Evolutionary conservation across 2,329 filamentous ascomycete genomes (phyloP).

Genomic region (Pseudopyrenochaeta lycopersici): DNA sequence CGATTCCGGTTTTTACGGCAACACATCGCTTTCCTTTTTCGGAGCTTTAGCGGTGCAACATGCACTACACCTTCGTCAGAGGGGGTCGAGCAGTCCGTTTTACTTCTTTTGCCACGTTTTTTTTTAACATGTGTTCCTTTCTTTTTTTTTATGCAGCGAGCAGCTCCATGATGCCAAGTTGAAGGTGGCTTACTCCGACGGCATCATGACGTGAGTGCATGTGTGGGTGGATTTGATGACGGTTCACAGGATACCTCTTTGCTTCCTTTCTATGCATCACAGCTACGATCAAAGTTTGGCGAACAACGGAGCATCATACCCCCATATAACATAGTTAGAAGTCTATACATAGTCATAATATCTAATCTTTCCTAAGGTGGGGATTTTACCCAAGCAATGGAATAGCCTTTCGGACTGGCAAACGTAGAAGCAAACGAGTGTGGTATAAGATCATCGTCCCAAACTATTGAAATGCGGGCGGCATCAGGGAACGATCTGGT

Average conservation of each 20-base stretch:
- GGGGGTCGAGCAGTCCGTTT: not conserved
- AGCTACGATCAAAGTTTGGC: not conserved
- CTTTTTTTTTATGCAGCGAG: not conserved
- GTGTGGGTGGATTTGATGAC: conserved; percentile 8
- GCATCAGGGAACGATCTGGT: not conserved
- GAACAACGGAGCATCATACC: not conserved
- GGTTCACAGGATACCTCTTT: conserved; percentile 34
- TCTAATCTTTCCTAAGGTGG: not conserved
- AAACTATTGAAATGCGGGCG: not conserved
- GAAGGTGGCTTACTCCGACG: not conserved
- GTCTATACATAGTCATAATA: not conserved
- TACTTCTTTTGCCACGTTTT: not conserved
- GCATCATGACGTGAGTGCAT: conserved; percentile 20
- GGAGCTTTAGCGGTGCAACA: conserved; percentile 15
- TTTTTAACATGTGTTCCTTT: not conserved
- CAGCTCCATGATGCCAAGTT: not conserved
- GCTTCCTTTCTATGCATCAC: conserved; percentile 2
- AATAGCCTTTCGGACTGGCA: not conserved
- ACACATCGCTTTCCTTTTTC: conserved; percentile 11
- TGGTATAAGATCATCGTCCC: conserved; percentile 1
- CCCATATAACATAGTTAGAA: not conserved
- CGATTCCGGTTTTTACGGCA: conserved; percentile 12
- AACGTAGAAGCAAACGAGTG: not conserved
- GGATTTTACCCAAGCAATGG: not conserved
- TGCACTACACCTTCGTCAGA: conserved; percentile 5